Percentiles rank a stretch among this genome's conserved stretches.
These are phyloP conservation scores for Cladophialophora exuberans DNA, from an alignment of 2,329 filamentous ascomycete genomes.

Conservation along the genomic window DNA sequence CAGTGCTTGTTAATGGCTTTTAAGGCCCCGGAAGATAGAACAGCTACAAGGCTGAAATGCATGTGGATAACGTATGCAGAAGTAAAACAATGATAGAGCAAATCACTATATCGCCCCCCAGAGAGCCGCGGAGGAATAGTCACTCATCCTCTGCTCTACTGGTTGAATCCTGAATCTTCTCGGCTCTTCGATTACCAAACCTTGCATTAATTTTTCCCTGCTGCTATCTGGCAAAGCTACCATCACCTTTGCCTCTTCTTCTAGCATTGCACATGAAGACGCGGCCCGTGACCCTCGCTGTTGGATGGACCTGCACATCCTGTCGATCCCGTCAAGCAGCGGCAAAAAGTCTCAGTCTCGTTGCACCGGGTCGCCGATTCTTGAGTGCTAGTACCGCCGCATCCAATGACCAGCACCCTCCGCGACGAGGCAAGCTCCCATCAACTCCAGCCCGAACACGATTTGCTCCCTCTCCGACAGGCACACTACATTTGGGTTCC, in stretches of 20 bases:
- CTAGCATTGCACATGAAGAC: constrained; percentile 21
- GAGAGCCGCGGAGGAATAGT: background rate
- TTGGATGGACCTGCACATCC: constrained; percentile 26
- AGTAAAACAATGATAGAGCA: too few species aligned
- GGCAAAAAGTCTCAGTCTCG: background rate
- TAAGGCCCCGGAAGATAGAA: too few species aligned
- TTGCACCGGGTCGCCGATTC: constrained; percentile 5
- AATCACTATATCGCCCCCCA: too few species aligned
- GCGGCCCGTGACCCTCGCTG: constrained; percentile 10
- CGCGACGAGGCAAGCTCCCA: constrained; percentile 48
- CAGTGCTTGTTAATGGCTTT: too few species aligned
- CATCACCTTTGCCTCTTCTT: background rate
- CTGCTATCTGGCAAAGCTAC: too few species aligned
- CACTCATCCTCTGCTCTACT: constrained; percentile 2
- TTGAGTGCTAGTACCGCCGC: background rate
- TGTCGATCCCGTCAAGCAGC: constrained; percentile 23
- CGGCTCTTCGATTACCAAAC: constrained; percentile 25
- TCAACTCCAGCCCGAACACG: constrained; percentile 71
- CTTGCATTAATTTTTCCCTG: too few species aligned
- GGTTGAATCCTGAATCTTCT: constrained; percentile 22
- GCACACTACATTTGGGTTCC: constrained; percentile 89
- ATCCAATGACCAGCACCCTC: constrained; percentile 8
- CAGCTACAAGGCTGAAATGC: too few species aligned
- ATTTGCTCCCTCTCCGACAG: constrained; percentile 94
- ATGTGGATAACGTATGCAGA: too few species aligned